phyloP scores from a whole-genome alignment of 495 filamentous ascomycete genomes.

The Neurospora cerealis region DNA sequence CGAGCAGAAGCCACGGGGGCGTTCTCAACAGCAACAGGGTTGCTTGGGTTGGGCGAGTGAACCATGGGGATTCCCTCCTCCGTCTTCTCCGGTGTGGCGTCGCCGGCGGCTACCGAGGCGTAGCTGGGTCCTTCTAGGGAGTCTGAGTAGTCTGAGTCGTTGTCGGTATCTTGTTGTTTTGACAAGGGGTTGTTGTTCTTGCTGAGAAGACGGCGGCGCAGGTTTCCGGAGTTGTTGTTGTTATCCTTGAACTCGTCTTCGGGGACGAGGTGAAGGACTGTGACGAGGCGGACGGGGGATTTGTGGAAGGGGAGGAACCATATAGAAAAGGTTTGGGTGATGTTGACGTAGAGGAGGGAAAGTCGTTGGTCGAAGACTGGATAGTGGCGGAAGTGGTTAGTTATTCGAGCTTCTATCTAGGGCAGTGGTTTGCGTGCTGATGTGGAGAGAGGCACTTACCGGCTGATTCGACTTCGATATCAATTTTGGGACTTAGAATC shows the following conservation, averaged over 20 bases:
- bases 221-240: neutral
- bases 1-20: neutral
- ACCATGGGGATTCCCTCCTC: neutral
- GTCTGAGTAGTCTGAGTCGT: neutral
- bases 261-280: conserved; percentile 55
- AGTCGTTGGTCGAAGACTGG: conserved; percentile 57
- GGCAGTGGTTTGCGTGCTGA: neutral
- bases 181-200: neutral
- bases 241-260: conserved; percentile 8
- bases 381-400: neutral
- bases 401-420: neutral
- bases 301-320: conserved; percentile 68
- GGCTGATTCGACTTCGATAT: conserved; percentile 56
- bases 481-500: conserved; percentile 65
- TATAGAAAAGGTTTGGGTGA: conserved; percentile 64
- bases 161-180: neutral
- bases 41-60: neutral
- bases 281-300: conserved; percentile 58
- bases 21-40: neutral
- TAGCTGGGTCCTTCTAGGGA: conserved; percentile 8
- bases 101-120: conserved; percentile 12
- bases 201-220: neutral
- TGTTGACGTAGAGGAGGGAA: conserved; percentile 56
- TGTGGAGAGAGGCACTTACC: conserved; percentile 34
- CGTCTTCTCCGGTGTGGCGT: neutral